These are phyloP conservation scores for Starmerella scarabaei DNA, from an alignment of 805 yeast species.

Conservation along the genomic window DNA sequence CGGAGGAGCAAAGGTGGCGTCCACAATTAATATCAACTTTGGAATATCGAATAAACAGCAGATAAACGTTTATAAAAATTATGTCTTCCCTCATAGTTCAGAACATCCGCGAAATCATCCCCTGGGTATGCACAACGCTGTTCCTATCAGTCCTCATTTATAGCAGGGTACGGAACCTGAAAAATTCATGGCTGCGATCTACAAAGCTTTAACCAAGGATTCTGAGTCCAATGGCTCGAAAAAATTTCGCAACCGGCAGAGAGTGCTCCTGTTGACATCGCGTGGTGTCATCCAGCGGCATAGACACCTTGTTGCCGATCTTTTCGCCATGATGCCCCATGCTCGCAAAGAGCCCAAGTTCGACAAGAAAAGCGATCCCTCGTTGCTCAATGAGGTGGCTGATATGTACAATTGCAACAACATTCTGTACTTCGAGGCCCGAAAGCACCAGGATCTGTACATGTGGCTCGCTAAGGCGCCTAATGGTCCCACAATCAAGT, in stretches of 20 bases:
- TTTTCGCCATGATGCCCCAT: conserved; percentile 73
- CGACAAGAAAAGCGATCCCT: conserved; percentile 80
- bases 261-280: conserved; percentile 78
- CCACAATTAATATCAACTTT: too few species aligned
- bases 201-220: conserved; percentile 47
- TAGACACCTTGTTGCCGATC: conserved; percentile 80
- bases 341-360: conserved; percentile 92
- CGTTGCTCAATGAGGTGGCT: conserved; percentile 86
- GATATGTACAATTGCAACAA: conserved; percentile 96
- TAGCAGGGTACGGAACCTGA: too few species aligned
- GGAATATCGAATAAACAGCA: too few species aligned
- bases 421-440: conserved; percentile 82
- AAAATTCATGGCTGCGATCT: conserved; percentile 33
- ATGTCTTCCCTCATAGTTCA: too few species aligned
- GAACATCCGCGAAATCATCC: too few species aligned
- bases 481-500: conserved; percentile 92
- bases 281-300: conserved; percentile 92
- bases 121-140: too few species aligned
- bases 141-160: too few species aligned
- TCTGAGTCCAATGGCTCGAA: conserved; percentile 29
- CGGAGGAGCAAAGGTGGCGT: too few species aligned
- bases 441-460: conserved; percentile 91
- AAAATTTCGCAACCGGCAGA: conserved; percentile 57
- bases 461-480: conserved; percentile 94
- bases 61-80: too few species aligned